Conservation (phyloP, 192 early-diverging fungal genomes). For the Tieghemiomyces parasiticus region DNA sequence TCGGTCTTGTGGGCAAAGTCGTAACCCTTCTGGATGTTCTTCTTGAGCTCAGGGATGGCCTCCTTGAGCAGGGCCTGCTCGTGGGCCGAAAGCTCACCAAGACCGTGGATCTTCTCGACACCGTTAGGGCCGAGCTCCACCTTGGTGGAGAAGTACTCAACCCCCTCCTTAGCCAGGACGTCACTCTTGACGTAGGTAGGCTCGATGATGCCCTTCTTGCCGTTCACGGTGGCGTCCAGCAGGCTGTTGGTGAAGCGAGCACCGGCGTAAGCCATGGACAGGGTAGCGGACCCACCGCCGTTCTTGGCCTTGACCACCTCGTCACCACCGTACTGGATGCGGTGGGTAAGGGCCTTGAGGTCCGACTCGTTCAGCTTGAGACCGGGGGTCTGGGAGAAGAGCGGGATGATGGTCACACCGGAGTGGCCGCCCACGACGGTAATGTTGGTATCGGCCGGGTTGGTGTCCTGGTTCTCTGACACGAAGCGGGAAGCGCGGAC, state of each 20-base stretch:
- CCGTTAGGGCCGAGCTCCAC: constrained; percentile 71
- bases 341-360: constrained; percentile 79
- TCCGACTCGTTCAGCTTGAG: constrained; percentile 68
- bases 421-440: constrained; percentile 93
- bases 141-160: constrained; percentile 65
- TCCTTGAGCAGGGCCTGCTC: constrained; percentile 74
- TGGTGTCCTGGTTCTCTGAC: constrained; percentile 53
- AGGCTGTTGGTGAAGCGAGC: constrained; percentile 86
- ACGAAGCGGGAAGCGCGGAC: constrained; percentile 95
- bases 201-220: constrained; percentile 75
- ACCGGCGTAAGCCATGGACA: constrained; percentile 81
- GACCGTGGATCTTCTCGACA: constrained; percentile 69
- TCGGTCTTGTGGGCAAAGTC: constrained; percentile 25
- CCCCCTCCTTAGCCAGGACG: constrained; percentile 39
- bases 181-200: constrained; percentile 68
- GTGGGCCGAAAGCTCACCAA: constrained; percentile 63
- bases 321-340: constrained; percentile 98
- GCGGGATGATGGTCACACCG: constrained; percentile 92
- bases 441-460: constrained; percentile 59
- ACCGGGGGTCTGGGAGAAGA: constrained; percentile 65
- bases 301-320: constrained; percentile 99
- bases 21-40: constrained; percentile 82
- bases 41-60: constrained; percentile 81
- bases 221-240: constrained; percentile 58
- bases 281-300: constrained; percentile 78